A percentile compares a stretch with the other conserved stretches of the same genome.
Evolutionary conservation across 345 rosid genomes (phyloP).

Genomic region (Pelargonium nanum): DNA sequence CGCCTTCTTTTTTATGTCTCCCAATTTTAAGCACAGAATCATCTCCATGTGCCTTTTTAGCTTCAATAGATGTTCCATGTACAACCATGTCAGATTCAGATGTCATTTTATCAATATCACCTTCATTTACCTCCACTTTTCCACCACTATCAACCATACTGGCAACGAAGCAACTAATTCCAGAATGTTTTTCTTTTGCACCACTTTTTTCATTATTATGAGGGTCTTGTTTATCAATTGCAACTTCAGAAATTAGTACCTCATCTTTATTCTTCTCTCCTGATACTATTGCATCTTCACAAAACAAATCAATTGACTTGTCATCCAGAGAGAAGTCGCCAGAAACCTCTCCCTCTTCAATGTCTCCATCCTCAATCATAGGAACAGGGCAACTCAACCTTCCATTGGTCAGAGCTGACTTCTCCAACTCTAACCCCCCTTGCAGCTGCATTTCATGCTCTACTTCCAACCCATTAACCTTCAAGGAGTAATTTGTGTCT

Average conservation of each 20-base stretch:
- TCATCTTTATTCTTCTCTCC: slow-evolving; percentile 20
- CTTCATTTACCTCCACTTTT: slow-evolving; percentile 11
- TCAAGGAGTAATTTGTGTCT: slow-evolving; percentile 5
- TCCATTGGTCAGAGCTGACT: slow-evolving; percentile 14
- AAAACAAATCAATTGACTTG: slow-evolving; percentile 14
- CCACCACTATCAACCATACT: neutral
- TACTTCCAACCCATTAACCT: slow-evolving; percentile 5
- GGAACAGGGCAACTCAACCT: slow-evolving; percentile 7
- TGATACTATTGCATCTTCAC: slow-evolving; percentile 16
- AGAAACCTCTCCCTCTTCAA: slow-evolving; percentile 54
- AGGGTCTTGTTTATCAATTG: slow-evolving; percentile 13
- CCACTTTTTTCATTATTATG: slow-evolving; percentile 9
- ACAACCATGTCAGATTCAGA: slow-evolving; percentile 17
- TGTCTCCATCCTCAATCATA: slow-evolving; percentile 30
- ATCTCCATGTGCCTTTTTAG: slow-evolving; percentile 6
- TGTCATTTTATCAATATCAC: slow-evolving; percentile 9
- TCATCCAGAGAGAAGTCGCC: slow-evolving; percentile 21
- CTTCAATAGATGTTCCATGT: slow-evolving; percentile 11
- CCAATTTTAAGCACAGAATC: neutral
- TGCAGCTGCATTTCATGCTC: slow-evolving; percentile 17
- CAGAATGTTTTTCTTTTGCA: slow-evolving; percentile 11
- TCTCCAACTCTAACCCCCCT: slow-evolving; percentile 27
- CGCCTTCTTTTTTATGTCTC: slow-evolving; percentile 17
- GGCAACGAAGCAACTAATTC: slow-evolving; percentile 5
- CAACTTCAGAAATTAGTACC: slow-evolving; percentile 18